These are phyloP conservation scores for Wickerhamiella spandovensis DNA, from an alignment of 805 yeast species.

Conservation along the genomic window DNA sequence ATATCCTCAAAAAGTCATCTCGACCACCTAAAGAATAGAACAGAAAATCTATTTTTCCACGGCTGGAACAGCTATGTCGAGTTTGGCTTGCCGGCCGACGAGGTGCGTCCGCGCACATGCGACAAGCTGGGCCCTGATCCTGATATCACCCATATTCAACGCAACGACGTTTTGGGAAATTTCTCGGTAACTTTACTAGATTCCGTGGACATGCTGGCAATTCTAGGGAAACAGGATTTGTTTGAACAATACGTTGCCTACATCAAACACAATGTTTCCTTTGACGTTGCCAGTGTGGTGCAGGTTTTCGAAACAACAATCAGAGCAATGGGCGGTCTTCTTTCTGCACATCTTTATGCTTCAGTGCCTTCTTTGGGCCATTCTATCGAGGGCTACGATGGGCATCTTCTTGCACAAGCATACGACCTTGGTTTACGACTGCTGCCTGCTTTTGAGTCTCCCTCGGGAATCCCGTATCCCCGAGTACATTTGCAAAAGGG, in stretches of 20 bases:
- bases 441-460: conserved; percentile 53
- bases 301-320: conserved; percentile 86
- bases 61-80: conserved; percentile 60
- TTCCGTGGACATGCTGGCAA: conserved; percentile 62
- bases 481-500: conserved; percentile 57
- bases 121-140: conserved; percentile 52
- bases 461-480: conserved; percentile 58
- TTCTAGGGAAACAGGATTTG: conserved; percentile 48
- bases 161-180: conserved; percentile 80
- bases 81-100: conserved; percentile 66
- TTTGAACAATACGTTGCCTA: conserved; percentile 36
- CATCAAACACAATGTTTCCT: conserved; percentile 31
- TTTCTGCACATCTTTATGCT: conserved; percentile 67
- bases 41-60: conserved; percentile 49
- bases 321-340: conserved; percentile 66
- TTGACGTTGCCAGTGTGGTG: conserved; percentile 53
- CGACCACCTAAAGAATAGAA: conserved; percentile 26
- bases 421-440: conserved; percentile 61
- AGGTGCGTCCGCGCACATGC: conserved; percentile 64
- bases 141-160: conserved; percentile 38
- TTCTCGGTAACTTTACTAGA: conserved; percentile 69
- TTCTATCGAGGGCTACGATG: conserved; percentile 41
- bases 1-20: background rate
- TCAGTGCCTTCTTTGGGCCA: conserved; percentile 34
- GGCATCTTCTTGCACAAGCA: conserved; percentile 59